Evolutionary conservation across 2,329 filamentous ascomycete species (phyloP), one percentile per base, ranked within the genome.

Genomic region (Colletotrichum plurivorum): DNA sequence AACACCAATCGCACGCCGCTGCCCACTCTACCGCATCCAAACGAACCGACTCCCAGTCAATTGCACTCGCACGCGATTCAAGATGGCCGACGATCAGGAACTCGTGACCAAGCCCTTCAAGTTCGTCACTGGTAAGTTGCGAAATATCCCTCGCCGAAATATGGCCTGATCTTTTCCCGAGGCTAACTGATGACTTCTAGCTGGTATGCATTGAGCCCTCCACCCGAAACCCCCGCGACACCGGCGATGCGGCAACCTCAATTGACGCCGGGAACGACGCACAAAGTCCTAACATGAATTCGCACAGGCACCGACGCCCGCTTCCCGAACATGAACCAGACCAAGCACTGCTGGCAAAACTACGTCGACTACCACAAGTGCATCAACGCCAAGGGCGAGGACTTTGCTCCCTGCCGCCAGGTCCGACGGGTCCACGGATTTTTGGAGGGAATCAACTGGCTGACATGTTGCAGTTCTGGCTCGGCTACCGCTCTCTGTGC

Each of bases 331-430:
- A 87, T 91, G 88, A 99, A 99, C 88, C 94, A 96, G 88, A 93
- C 95, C 86, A 98, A 98, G 93, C 95, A 99, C 91, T 99, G 96
- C 94, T 99, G 96, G 96, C 97, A 99, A 85, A 99, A 99, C 90
- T 99, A 99, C 87, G 96, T 99, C 87, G 96, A 99, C 85, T 98
- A 99, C 90, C 94, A 99, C 92, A 99, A 99, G 90, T 99, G 96
- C 89, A 94, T 98, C 84, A 88, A 92, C 81, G 95, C 95, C 85
- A 98, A 98, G 90, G 95, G 95, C 84, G 95, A 98, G 88, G 95
- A 98, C 81, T 98, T 98, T 84, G 92, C 93, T 77, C 95, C 95
- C 74, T 98, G 95, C 93, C 92, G 92, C 80, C 95, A 98, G 92
- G 95, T 97, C 91, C 74, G 82, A 43, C 59, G 27, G 20, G 48